A percentile compares a stretch with the other conserved stretches of the same genome.
Conservation (phyloP, 306 rosid genomes). For the Betula pendula region DNA sequence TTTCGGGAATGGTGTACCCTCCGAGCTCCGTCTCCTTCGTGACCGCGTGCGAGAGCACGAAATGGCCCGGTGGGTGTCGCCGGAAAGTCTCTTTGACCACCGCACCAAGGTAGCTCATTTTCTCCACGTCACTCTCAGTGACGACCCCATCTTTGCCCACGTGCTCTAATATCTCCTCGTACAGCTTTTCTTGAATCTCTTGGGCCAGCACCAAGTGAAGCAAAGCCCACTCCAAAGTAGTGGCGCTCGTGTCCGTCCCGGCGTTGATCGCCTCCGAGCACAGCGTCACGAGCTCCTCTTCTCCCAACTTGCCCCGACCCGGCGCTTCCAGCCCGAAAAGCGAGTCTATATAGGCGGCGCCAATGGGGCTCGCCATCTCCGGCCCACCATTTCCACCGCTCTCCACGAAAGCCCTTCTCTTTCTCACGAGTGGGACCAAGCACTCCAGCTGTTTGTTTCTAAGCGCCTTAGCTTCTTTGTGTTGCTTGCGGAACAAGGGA, state of each 20-base stretch:
- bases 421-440: conserved; percentile 66
- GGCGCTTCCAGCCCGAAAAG: conserved; percentile 68
- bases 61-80: conserved; percentile 94
- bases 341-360: conserved; percentile 91
- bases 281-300: conserved; percentile 82
- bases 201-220: conserved; percentile 71
- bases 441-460: conserved; percentile 69
- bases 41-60: conserved; percentile 79
- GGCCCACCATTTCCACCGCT: conserved; percentile 32
- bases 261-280: conserved; percentile 80
- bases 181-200: conserved; percentile 63
- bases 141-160: conserved; percentile 61
- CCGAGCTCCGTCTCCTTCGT: conserved; percentile 73
- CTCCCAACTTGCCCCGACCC: conserved; percentile 57
- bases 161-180: conserved; percentile 51
- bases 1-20: conserved; percentile 77
- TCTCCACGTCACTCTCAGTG: conserved; percentile 67
- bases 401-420: conserved; percentile 53
- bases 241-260: conserved; percentile 91
- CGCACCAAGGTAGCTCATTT: conserved; percentile 68
- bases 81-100: conserved; percentile 86
- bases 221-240: conserved; percentile 85
- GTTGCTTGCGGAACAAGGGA: conserved; percentile 57
- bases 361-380: conserved; percentile 69
- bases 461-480: conserved; percentile 53